Conservation (phyloP, 257 asterid species). For the Solanum lycopersicoides region DNA sequence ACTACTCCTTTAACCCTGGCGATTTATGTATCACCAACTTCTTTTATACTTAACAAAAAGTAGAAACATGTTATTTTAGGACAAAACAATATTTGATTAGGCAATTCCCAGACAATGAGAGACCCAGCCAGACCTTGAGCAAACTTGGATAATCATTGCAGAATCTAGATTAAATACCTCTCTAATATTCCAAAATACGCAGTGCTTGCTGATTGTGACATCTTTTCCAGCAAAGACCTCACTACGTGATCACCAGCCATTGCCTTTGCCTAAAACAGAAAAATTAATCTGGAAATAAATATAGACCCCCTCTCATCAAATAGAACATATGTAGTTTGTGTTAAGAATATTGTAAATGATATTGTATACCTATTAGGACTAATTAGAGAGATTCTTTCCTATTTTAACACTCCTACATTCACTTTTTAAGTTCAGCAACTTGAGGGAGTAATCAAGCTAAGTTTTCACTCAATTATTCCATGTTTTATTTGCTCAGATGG, state of each 20-base stretch:
- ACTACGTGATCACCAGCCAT: conserved; percentile 97
- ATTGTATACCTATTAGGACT: background rate
- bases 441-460: background rate
- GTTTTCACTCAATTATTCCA: background rate
- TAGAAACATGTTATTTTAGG: background rate
- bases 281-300: background rate
- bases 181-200: conserved; percentile 90
- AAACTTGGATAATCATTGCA: background rate
- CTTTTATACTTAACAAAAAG: background rate
- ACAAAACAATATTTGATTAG: background rate
- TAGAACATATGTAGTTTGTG: background rate
- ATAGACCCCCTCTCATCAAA: background rate
- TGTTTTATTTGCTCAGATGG: background rate
- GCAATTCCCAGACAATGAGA: background rate
- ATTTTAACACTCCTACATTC: background rate
- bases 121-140: background rate
- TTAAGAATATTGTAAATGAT: background rate
- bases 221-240: conserved; percentile 87
- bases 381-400: background rate
- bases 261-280: conserved; percentile 42
- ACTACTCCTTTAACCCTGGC: background rate
- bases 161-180: conserved; percentile 39
- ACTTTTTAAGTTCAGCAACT: background rate
- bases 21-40: background rate
- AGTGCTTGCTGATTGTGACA: conserved; percentile 83